Percentiles rank a stretch among this genome's conserved stretches.
Conservation (phyloP, 1,139 yeast species). For the Geotrichum citri-aurantii region DNA sequence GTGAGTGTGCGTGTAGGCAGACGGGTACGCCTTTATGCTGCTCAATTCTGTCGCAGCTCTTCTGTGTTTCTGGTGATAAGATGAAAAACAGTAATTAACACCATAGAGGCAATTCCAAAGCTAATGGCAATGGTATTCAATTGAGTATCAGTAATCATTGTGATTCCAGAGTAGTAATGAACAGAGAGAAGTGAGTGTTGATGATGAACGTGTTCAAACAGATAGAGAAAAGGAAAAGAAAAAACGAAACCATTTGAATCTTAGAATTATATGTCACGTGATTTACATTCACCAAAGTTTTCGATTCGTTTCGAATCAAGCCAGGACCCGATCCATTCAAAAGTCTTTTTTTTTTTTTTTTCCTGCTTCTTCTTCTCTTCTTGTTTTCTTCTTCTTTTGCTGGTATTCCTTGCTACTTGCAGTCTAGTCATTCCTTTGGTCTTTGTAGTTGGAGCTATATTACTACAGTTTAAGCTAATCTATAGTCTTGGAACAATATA, state of each 20-base stretch:
- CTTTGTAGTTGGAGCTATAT: not conserved
- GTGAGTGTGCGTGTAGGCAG: not conserved
- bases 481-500: not conserved
- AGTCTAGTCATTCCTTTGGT: not conserved
- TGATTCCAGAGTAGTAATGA: constrained; percentile 51
- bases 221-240: not conserved
- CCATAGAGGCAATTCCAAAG: constrained; percentile 70
- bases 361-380: not conserved
- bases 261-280: not conserved
- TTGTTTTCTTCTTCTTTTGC: not conserved
- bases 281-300: not conserved
- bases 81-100: constrained; percentile 68
- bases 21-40: not conserved
- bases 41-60: constrained; percentile 8
- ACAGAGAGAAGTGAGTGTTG: constrained; percentile 27
- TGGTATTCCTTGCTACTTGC: not conserved
- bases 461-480: not conserved
- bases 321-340: not conserved
- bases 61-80: constrained; percentile 38
- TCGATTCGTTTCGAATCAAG: not conserved
- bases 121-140: constrained; percentile 66
- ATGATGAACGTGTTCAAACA: not conserved
- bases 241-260: not conserved
- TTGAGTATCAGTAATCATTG: constrained; percentile 78
- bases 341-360: not conserved